Percentiles rank a stretch among this genome's conserved stretches.
Evolutionary conservation across 768 basidiomycete genomes (phyloP).

Genomic region (Lactarius tabidus): DNA sequence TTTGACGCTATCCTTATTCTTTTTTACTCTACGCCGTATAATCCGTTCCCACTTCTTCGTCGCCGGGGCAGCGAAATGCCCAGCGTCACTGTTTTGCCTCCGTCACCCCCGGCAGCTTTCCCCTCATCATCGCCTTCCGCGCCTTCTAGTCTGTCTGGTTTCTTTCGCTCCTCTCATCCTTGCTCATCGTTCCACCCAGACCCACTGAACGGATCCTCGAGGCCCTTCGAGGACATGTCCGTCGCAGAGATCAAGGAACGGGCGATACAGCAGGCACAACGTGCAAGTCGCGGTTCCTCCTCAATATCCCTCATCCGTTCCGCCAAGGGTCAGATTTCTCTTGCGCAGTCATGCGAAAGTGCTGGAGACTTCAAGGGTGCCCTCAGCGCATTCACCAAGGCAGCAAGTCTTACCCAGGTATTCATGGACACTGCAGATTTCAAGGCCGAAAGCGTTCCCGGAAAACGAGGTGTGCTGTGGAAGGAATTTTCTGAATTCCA

Average conservation of each 20-base stretch:
- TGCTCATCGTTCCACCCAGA: constrained; percentile 22
- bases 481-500: constrained; percentile 64
- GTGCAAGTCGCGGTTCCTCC: constrained; percentile 54
- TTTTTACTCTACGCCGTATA: constrained; percentile 12
- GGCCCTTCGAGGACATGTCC: constrained; percentile 32
- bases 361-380: constrained; percentile 60
- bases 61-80: constrained; percentile 34
- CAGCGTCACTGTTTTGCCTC: constrained; percentile 39
- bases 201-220: constrained; percentile 27
- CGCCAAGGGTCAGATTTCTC: constrained; percentile 54
- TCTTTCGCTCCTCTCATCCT: constrained; percentile 28
- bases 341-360: constrained; percentile 50
- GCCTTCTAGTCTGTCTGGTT: constrained; percentile 28
- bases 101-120: constrained; percentile 34
- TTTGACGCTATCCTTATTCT: constrained; percentile 24
- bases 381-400: constrained; percentile 54
- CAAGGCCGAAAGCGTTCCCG: constrained; percentile 43
- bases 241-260: constrained; percentile 47
- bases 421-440: constrained; percentile 61
- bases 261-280: constrained; percentile 46
- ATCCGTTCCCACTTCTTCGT: constrained; percentile 2
- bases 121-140: constrained; percentile 32
- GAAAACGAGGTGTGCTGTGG: constrained; percentile 51
- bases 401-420: constrained; percentile 54
- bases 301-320: constrained; percentile 56